phyloP scores from a whole-genome alignment of 2,329 filamentous ascomycete genomes.

The Hymenoscyphus linearis region DNA sequence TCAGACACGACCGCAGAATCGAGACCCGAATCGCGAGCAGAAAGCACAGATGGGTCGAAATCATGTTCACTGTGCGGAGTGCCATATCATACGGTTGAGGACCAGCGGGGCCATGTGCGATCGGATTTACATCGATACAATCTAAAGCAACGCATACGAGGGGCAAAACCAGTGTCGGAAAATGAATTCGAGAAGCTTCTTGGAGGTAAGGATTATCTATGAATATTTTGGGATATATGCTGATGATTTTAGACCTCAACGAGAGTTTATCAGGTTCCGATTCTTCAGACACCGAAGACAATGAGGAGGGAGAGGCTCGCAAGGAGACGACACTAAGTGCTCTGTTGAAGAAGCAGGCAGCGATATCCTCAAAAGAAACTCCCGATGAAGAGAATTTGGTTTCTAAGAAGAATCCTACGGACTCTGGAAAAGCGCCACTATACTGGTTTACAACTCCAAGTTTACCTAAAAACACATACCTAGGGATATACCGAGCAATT shows the following conservation, averaged over 20 bases:
- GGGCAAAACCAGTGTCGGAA: conserved; percentile 67
- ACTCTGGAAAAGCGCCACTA: conserved; percentile 65
- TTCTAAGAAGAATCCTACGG: conserved; percentile 45
- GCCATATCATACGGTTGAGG: conserved; percentile 64
- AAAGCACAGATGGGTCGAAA: conserved; percentile 55
- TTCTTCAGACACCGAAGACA: conserved; percentile 64
- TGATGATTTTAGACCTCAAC: conserved; percentile 55
- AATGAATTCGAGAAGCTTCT: conserved; percentile 81
- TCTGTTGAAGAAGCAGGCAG: conserved; percentile 78
- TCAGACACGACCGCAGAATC: conserved; percentile 29
- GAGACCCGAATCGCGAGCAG: conserved; percentile 32
- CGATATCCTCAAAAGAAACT: conserved; percentile 47
- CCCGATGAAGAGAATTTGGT: conserved; percentile 43
- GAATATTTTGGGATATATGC: neutral
- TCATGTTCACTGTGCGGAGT: conserved; percentile 77
- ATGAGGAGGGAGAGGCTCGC: conserved; percentile 45
- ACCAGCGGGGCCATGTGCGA: conserved; percentile 80
- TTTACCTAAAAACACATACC: conserved; percentile 70
- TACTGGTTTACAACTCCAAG: conserved; percentile 79
- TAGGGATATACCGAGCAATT: conserved; percentile 81
- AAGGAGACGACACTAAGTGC: conserved; percentile 69
- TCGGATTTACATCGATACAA: conserved; percentile 95
- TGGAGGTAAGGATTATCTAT: conserved; percentile 37
- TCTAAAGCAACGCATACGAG: conserved; percentile 82
- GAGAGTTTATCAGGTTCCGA: conserved; percentile 89